Evolutionary conservation across 208 protist genomes (phyloP), one percentile per base, ranked within the genome.

Genomic region (Leishmania lainsoni): DNA sequence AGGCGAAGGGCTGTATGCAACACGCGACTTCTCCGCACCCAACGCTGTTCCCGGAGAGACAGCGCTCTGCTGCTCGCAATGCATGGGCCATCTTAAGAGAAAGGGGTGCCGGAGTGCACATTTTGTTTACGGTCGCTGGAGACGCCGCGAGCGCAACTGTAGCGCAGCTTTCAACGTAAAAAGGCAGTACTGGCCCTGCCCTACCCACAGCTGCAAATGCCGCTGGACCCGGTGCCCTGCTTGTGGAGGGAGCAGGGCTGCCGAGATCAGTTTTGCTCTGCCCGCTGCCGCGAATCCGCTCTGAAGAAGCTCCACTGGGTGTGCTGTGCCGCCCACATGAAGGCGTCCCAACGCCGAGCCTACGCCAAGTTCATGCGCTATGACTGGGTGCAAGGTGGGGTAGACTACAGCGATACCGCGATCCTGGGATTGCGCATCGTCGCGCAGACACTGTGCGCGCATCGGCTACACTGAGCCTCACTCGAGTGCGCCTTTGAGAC

Each of bases 361-460:
- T 85, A 84, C 76, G 51, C 84, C 14, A 65, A 65, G 16, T 92
- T 92, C 58, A 59, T 90, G 45, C 26, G 79, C 16, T 81, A 83
- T 68, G 85, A 91, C 29, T 94, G 92, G 94, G 85, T 88, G 59
- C 83, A 89, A 65, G 79, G 88, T 56, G 94, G 89, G 8, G 88
- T 96, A 17, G 87, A 95, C 81, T 94, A 89, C 87, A 89, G 87
- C 48, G 92, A 97, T 78, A 94, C 94, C 0, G 89, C 89, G 0
- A 90, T 89, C 76, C 32, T 97, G 49, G 85, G 83, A 12, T 81
- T 94, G 26, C 87, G 89, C 71, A 89, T 94, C 35, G 69, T 92
- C 16, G 88, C 87, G 20, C 89, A 93, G 78, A 61, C 75, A 35
- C 29, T 94, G 5, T 86, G 78, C 14, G 83, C 82, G 26, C 81